Conservation (phyloP, 371 early-diverging fungal genomes). For the Rhizopus delemar region DNA sequence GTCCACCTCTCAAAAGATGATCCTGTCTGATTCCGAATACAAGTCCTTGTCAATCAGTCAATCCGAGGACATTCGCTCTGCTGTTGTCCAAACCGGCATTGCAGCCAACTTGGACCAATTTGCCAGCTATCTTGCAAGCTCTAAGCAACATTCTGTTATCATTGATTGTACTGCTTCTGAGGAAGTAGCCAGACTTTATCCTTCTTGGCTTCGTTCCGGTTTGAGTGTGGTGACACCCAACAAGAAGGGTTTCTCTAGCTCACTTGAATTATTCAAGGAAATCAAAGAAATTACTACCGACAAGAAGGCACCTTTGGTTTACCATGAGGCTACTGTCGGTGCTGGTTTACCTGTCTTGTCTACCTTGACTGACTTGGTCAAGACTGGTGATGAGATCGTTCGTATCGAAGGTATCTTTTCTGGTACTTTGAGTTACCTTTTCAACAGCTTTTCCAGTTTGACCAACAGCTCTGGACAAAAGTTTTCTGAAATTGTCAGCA, state of each 20-base stretch:
- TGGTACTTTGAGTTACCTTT: slow-evolving; percentile 94
- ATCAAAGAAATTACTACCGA: slow-evolving; percentile 62
- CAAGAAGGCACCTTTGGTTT: slow-evolving; percentile 57
- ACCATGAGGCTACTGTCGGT: slow-evolving; percentile 97
- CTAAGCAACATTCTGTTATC: slow-evolving; percentile 62
- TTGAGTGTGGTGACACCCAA: slow-evolving; percentile 94
- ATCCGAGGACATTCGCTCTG: slow-evolving; percentile 15
- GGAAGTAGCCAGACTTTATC: slow-evolving; percentile 78
- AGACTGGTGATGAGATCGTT: slow-evolving; percentile 88
- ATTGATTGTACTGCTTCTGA: slow-evolving; percentile 93
- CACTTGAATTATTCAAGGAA: slow-evolving; percentile 66
- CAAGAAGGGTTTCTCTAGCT: slow-evolving; percentile 93
- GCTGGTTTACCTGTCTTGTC: slow-evolving; percentile 96
- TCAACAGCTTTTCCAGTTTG: slow-evolving; percentile 88
- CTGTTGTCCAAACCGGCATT: slow-evolving; percentile 28
- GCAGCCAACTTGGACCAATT: slow-evolving; percentile 52
- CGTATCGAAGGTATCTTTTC: slow-evolving; percentile 96
- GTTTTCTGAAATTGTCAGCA: slow-evolving; percentile 88
- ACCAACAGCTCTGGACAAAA: slow-evolving; percentile 41
- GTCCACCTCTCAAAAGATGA: slow-evolving; percentile 70
- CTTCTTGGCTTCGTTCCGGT: slow-evolving; percentile 76
- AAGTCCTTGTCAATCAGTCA: slow-evolving; percentile 19
- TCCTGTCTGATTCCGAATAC: slow-evolving; percentile 46
- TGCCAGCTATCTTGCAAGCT: slow-evolving; percentile 52
- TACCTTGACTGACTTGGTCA: slow-evolving; percentile 86